phyloP scores from a whole-genome alignment of 2,329 filamentous ascomycete species.

The Colletotrichum orchidophilum region DNA sequence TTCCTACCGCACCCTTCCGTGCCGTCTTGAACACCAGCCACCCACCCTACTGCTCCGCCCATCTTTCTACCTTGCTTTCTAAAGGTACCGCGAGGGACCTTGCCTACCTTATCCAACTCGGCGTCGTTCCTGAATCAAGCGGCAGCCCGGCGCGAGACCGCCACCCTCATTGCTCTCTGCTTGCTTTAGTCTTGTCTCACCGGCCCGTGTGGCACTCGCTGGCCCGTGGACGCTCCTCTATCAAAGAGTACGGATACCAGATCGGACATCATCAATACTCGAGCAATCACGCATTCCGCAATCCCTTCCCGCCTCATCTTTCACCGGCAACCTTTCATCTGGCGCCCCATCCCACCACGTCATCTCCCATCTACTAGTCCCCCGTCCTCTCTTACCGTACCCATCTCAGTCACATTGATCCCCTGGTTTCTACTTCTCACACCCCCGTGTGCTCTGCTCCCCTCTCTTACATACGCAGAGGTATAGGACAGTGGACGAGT shows the following conservation, averaged over 20 bases:
- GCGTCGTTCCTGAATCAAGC: constrained; percentile 22
- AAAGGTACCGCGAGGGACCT: constrained; percentile 19
- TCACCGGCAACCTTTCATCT: constrained; percentile 1
- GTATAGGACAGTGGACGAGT: not conserved
- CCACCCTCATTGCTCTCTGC: constrained; percentile 6
- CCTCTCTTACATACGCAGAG: not conserved
- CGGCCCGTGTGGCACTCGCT: constrained; percentile 11
- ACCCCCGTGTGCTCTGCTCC: constrained; percentile 20
- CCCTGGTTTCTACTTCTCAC: constrained; percentile 13
- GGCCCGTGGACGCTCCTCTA: constrained; percentile 4
- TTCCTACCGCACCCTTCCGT: not conserved
- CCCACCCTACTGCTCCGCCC: not conserved
- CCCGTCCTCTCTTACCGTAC: constrained; percentile 21
- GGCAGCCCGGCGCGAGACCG: constrained; percentile 6
- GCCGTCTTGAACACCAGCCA: constrained; percentile 3
- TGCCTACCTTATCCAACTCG: constrained; percentile 1
- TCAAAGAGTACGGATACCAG: too few species aligned
- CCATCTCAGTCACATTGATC: constrained; percentile 14
- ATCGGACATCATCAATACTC: not conserved
- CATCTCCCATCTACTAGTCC: constrained; percentile 7
- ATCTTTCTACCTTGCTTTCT: not conserved
- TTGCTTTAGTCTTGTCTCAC: constrained; percentile 28
- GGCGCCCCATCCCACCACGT: constrained; percentile 18
- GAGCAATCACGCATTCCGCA: not conserved
- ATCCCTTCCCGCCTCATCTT: constrained; percentile 12